Evolutionary conservation across 2,329 filamentous ascomycete species (phyloP), one percentile per base, ranked within the genome.

Genomic region (Hypomyces rosellus): DNA sequence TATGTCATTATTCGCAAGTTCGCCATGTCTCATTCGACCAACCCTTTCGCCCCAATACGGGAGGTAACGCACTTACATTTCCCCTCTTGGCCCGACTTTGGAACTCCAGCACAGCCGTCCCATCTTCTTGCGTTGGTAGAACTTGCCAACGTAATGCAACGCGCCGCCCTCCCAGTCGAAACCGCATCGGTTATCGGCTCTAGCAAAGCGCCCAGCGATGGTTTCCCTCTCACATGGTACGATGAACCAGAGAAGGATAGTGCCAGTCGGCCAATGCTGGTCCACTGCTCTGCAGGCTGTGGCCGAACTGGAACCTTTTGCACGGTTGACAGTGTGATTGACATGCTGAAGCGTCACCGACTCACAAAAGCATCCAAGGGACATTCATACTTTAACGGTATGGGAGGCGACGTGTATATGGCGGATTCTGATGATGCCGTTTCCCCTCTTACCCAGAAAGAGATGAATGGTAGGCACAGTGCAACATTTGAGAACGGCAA

Each of bases 41-140:
- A 87, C 51, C 91, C 92, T 0, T 96, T 96, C 62, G 81, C 83
- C 16, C 88, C 89, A 0, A 86, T 96, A 57, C 86, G 92, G 20
- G 91, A 97, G 67, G 86, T 99, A 54, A 96, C 91, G 0, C 93
- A 99, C 59, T 74, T 99, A 13, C 91, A 97, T 64, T 97, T 96
- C 65, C 84, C 89, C 0, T 85, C 86, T n/a, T 99, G 93, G 93
- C 93, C 93, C 0, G 93, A 99, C 63, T 96, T 97, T 67, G 93
- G 93, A 16, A 86, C 90, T 0, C 92, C 92, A 0, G 90, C 93
- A 0, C 87, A 95, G 61, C 90, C 93, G 1, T 82, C 83, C 5
- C 90, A 97, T 61, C 77, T 99, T 2, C 76, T 99, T 14, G 88
- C 86, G 2, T 72, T 99, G 14, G 88, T 97, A n/a, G 90, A 96